Percentiles rank a stretch among this genome's conserved stretches.
phyloP scores from a whole-genome alignment of 345 rosid genomes.

The Firmiana major region DNA sequence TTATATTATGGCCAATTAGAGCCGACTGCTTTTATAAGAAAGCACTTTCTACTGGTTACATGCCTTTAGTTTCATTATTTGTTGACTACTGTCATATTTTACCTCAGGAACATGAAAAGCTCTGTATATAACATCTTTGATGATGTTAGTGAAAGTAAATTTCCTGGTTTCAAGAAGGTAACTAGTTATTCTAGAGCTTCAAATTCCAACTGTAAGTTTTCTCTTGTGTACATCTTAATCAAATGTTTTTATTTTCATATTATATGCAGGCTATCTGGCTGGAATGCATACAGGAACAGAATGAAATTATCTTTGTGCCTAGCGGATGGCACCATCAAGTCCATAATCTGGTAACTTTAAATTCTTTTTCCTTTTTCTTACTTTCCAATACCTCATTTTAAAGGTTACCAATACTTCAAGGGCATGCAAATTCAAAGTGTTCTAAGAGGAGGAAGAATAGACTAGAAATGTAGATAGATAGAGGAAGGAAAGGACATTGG shows the following conservation, averaged over 20 bases:
- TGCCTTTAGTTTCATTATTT: not conserved
- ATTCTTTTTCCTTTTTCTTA: not conserved
- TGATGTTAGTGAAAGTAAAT: conserved; percentile 49
- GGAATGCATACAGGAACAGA: conserved; percentile 70
- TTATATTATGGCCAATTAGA: not conserved
- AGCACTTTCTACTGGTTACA: not conserved
- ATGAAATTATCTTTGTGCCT: conserved; percentile 81
- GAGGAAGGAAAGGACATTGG: not conserved
- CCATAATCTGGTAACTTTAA: conserved; percentile 63
- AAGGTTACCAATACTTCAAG: not conserved
- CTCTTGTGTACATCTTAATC: not conserved
- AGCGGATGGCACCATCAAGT: conserved; percentile 99
- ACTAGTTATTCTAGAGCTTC: conserved; percentile 18
- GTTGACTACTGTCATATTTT: conserved; percentile 11
- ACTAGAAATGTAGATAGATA: not conserved
- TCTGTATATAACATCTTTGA: conserved; percentile 64
- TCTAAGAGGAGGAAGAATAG: not conserved
- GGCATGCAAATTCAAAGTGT: not conserved
- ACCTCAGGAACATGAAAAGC: conserved; percentile 65
- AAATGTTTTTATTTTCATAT: conserved; percentile 16
- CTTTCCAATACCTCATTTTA: not conserved
- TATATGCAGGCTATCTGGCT: conserved; percentile 71
- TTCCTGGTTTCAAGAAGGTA: conserved; percentile 80
- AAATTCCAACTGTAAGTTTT: not conserved
- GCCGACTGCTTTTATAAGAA: not conserved